A percentile compares a stretch with the other conserved stretches of the same genome.
Conservation (phyloP, 768 basidiomycete genomes). For the Boletales sp. region DNA sequence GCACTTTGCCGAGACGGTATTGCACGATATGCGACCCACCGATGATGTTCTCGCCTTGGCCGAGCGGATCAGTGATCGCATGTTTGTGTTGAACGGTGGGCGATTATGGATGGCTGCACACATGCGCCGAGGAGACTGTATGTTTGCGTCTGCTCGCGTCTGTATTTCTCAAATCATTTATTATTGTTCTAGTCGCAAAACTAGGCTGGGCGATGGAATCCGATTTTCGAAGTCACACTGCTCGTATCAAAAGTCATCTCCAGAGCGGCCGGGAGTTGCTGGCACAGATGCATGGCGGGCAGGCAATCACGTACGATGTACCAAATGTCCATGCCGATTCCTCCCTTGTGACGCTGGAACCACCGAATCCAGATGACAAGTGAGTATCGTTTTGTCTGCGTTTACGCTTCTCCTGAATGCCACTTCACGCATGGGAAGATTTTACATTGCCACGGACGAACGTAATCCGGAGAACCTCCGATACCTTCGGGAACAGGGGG, state of each 20-base stretch:
- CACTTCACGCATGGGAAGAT: constrained; percentile 14
- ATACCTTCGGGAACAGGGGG: constrained; percentile 34
- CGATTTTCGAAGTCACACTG: constrained; percentile 30
- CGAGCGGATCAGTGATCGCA: constrained; percentile 28
- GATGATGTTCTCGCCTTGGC: constrained; percentile 29
- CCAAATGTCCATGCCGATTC: constrained; percentile 19
- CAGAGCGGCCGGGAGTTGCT: constrained; percentile 14
- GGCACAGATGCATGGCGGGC: constrained; percentile 18
- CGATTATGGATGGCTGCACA: constrained; percentile 43
- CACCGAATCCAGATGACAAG: constrained; percentile 22
- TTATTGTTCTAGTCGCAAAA: constrained; percentile 17
- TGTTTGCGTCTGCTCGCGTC: constrained; percentile 3
- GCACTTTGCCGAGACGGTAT: constrained; percentile 28
- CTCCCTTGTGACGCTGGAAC: constrained; percentile 21
- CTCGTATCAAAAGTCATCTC: constrained; percentile 28
- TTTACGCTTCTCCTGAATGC: not conserved
- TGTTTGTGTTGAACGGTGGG: constrained; percentile 26
- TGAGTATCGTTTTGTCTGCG: constrained; percentile 1
- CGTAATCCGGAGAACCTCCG: constrained; percentile 32
- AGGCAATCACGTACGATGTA: constrained; percentile 17
- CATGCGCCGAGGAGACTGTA: constrained; percentile 45
- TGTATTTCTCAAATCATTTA: not conserved
- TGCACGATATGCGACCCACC: constrained; percentile 27
- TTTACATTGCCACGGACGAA: constrained; percentile 41
- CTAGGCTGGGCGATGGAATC: constrained; percentile 34